Percentiles rank a stretch among this genome's conserved stretches.
phyloP scores from a whole-genome alignment of 495 filamentous ascomycete species.

The Penicillium angulare region DNA sequence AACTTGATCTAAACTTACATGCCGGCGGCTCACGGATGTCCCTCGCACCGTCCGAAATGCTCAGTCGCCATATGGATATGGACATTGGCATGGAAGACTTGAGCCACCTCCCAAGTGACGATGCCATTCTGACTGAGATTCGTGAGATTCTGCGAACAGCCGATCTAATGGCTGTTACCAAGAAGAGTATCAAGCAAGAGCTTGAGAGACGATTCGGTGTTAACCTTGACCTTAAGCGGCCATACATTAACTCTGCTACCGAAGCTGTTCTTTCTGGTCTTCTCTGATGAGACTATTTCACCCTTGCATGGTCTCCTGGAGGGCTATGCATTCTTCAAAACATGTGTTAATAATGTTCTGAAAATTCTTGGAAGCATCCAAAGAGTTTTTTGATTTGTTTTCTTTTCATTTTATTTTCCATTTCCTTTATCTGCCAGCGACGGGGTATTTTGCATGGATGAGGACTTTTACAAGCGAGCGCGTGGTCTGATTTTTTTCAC shows the following conservation, averaged over 20 bases:
- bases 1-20: constrained; percentile 57
- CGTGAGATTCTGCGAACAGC: constrained; percentile 85
- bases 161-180: constrained; percentile 96
- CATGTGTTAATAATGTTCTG: constrained; percentile 17
- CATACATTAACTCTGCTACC: constrained; percentile 89
- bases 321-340: no score
- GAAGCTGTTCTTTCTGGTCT: constrained; percentile 72
- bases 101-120: constrained; percentile 74
- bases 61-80: constrained; percentile 61
- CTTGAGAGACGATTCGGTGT: constrained; percentile 86
- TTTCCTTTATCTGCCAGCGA: constrained; percentile 16
- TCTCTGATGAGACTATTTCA: constrained; percentile 41
- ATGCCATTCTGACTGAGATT: constrained; percentile 89
- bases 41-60: constrained; percentile 73
- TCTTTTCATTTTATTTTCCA: not conserved
- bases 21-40: constrained; percentile 68
- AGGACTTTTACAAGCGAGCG: constrained; percentile 18
- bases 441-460: constrained; percentile 26
- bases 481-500: not conserved
- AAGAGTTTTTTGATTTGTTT: not conserved
- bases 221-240: constrained; percentile 72
- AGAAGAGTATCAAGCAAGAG: constrained; percentile 96
- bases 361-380: not conserved
- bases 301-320: no score
- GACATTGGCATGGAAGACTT: constrained; percentile 71